Conservation (phyloP, 768 basidiomycete genomes). For the Omphalotus guepiniiformis region DNA sequence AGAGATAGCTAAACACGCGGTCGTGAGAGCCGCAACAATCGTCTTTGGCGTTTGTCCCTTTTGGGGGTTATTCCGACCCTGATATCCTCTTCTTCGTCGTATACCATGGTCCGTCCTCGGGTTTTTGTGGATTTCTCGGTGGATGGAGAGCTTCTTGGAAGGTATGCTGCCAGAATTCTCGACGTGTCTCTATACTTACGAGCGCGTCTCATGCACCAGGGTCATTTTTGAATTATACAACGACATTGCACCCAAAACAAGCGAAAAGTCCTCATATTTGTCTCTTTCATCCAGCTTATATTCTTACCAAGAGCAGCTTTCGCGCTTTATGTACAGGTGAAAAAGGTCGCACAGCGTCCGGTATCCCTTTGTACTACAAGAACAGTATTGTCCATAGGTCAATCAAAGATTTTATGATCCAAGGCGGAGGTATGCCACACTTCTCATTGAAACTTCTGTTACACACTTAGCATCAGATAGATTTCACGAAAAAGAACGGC, state of each 20-base stretch:
- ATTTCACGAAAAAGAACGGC: slow-evolving; percentile 78
- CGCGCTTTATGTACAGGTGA: slow-evolving; percentile 85
- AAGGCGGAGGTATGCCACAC: slow-evolving; percentile 59
- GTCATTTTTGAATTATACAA: slow-evolving; percentile 74
- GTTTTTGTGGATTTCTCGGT: slow-evolving; percentile 67
- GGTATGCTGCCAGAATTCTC: slow-evolving; percentile 32
- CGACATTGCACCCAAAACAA: slow-evolving; percentile 69
- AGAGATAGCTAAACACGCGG: slow-evolving; percentile 9
- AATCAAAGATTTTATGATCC: slow-evolving; percentile 77
- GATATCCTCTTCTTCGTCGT: background rate
- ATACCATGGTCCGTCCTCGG: slow-evolving; percentile 49
- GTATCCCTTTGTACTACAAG: slow-evolving; percentile 81
- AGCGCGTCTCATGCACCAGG: slow-evolving; percentile 32
- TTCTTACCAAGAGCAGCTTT: slow-evolving; percentile 49
- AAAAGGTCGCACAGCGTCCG: slow-evolving; percentile 61
- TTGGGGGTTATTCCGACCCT: slow-evolving; percentile 2
- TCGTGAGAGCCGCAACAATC: slow-evolving; percentile 11
- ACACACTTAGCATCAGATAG: slow-evolving; percentile 27
- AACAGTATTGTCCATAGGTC: slow-evolving; percentile 73
- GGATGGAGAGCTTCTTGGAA: slow-evolving; percentile 46
- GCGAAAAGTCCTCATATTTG: slow-evolving; percentile 58
- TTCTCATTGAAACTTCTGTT: background rate
- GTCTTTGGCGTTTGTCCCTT: slow-evolving; percentile 2
- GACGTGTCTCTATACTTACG: slow-evolving; percentile 4
- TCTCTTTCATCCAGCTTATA: slow-evolving; percentile 5